phyloP scores from a whole-genome alignment of 2,329 filamentous ascomycete genomes.

The Aspergillus tamarii region DNA sequence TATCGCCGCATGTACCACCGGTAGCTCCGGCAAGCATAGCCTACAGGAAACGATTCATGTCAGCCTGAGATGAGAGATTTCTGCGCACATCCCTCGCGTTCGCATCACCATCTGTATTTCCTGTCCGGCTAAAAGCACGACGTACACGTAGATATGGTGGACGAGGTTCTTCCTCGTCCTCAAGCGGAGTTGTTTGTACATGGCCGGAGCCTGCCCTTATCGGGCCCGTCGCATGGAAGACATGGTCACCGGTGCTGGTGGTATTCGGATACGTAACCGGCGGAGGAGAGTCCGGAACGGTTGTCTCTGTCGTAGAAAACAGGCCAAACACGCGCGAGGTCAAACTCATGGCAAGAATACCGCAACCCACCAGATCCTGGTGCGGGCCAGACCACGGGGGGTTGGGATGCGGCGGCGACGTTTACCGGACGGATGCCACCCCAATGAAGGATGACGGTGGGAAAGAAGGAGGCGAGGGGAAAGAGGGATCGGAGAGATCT shows the following conservation, averaged over 20 bases:
- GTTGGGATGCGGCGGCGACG: conserved; percentile 29
- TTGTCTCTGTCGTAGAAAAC: conserved; percentile 50
- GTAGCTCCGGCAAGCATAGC: conserved; percentile 94
- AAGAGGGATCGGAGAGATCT: conserved; percentile 3
- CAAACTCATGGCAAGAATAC: conserved; percentile 58
- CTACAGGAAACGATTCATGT: conserved; percentile 49
- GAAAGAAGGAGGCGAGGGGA: conserved; percentile 14
- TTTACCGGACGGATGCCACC: conserved; percentile 21
- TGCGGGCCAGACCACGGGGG: conserved; percentile 32
- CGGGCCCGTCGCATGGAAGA: conserved; percentile 16
- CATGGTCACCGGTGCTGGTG: conserved; percentile 25
- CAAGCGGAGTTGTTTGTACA: conserved; percentile 43
- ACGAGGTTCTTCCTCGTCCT: conserved; percentile 59
- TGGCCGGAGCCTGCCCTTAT: conserved; percentile 20
- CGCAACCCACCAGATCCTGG: conserved; percentile 36
- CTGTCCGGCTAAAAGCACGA: conserved; percentile 17
- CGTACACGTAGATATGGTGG: conserved; percentile 68
- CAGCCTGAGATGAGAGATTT: not conserved
- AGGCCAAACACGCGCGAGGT: conserved; percentile 57
- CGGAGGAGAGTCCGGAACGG: conserved; percentile 29
- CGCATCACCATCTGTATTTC: not conserved
- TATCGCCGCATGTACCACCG: conserved; percentile 90
- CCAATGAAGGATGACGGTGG: conserved; percentile 12
- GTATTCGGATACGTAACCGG: conserved; percentile 35
- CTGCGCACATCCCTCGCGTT: not conserved